Base-by-base conservation (phyloP, 805 yeast species). In the Komagataella mondaviorum region DNA sequence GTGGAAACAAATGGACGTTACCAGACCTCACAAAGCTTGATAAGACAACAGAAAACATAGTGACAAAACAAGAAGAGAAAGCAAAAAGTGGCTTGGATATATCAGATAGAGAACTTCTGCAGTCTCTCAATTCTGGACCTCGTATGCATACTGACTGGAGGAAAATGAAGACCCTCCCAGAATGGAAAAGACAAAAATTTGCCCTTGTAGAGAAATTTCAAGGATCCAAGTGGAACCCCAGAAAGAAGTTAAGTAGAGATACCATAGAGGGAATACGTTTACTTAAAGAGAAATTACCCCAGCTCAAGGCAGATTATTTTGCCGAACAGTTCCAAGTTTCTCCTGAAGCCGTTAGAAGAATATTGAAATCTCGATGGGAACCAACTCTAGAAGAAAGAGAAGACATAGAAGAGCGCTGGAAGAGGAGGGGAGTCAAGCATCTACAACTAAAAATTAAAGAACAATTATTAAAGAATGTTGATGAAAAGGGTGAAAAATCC, bases 271-370 rank as follows among this genome's bases (percentile, higher is more conserved):
- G 79, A 51, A 72, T 90, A 3, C 67, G 85, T 51, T 62, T 70
- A 4, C 58, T 88, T 48, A 84, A 80, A 57, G 65, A 64, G 12
- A 68, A 73, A 51, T 64, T 71, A 55, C 96, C 96, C 0, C 71
- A 76, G 20, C 55, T 85, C 50, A 77, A 75, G 3, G 73, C 83
- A 2, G 67, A 69, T 2, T 83, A 79, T 46, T 62, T 90, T 5
- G 83, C 88, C 0, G 69, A 75, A 36, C 75, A 75, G 60, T 89
- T 84, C 65, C 70, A 75, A 49, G 73, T 88, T 4, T 84, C 93
- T 1, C 91, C 95, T 1, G 95, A 89, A 57, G 86, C 90, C 0
- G 76, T 89, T 2, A 71, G 96, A 53, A 75, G 96, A 55, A 88
- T 90, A 17, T 62, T 90, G 56, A 81, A 79, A 61, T 81, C 91